phyloP scores from a whole-genome alignment of 2,329 filamentous ascomycete genomes.

The Elsinoe perseae region DNA sequence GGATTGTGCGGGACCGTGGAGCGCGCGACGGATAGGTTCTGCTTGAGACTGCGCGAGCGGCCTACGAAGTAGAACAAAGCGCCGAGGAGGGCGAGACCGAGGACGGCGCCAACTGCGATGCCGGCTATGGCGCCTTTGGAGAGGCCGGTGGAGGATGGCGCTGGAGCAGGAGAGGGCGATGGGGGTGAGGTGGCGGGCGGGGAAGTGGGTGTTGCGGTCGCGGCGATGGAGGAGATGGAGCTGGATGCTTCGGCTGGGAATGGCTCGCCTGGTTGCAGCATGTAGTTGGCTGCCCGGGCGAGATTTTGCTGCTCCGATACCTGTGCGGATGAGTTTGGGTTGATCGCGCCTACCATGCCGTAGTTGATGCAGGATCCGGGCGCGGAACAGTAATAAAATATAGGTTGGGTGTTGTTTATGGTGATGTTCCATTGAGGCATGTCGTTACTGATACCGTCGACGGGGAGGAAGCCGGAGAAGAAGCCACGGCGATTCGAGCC shows the following conservation, averaged over 20 bases:
- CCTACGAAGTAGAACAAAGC: slow-evolving; percentile 60
- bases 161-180: slow-evolving; percentile 17
- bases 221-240: slow-evolving; percentile 22
- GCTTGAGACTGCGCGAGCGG: slow-evolving; percentile 23
- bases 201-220: slow-evolving; percentile 21
- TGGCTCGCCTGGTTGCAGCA: slow-evolving; percentile 34
- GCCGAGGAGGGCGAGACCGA: slow-evolving; percentile 54
- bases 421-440: slow-evolving; percentile 27
- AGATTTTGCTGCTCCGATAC: slow-evolving; percentile 26
- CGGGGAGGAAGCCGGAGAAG: slow-evolving; percentile 22
- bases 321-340: slow-evolving; percentile 40
- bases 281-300: slow-evolving; percentile 23
- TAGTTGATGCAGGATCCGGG: slow-evolving; percentile 56
- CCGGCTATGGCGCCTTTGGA: slow-evolving; percentile 37
- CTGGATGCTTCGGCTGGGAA: slow-evolving; percentile 33
- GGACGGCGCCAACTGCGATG: slow-evolving; percentile 56
- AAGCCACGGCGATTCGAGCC: slow-evolving; percentile 22
- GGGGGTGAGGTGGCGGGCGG: slow-evolving; percentile 18
- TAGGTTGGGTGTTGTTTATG: slow-evolving; percentile 56
- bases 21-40: background rate
- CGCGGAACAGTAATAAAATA: slow-evolving; percentile 65
- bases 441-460: slow-evolving; percentile 7
- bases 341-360: slow-evolving; percentile 70
- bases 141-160: slow-evolving; percentile 22
- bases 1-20: slow-evolving; percentile 8